These are phyloP conservation scores for Trichomonascus vanleenenianus DNA, from an alignment of 805 yeast genomes.

Conservation along the genomic window DNA sequence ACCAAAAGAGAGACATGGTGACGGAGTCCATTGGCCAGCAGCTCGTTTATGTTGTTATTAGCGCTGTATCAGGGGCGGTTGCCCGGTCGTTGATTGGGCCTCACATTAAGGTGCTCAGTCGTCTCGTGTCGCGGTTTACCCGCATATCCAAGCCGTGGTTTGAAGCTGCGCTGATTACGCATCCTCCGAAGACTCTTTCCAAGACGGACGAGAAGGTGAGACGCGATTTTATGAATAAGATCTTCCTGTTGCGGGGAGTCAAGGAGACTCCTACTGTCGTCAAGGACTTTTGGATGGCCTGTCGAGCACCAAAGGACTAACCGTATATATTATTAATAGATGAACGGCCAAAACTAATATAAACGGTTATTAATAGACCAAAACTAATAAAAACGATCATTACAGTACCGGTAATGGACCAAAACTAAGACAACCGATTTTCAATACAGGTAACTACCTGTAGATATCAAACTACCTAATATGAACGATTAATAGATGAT, in stretches of 20 bases:
- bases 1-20: slow-evolving; percentile 6
- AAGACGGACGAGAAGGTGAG: slow-evolving; percentile 8
- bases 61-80: slow-evolving; percentile 34
- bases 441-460: too few species aligned
- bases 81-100: slow-evolving; percentile 38
- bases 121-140: slow-evolving; percentile 14
- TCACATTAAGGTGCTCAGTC: slow-evolving; percentile 33
- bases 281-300: slow-evolving; percentile 27
- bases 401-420: too few species aligned
- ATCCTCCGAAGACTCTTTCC: slow-evolving; percentile 10
- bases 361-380: background rate
- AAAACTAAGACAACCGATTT: too few species aligned
- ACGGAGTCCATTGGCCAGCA: slow-evolving; percentile 27
- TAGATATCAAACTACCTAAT: too few species aligned
- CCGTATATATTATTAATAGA: background rate
- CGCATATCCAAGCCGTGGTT: slow-evolving; percentile 17
- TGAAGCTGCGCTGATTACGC: slow-evolving; percentile 9
- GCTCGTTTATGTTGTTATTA: slow-evolving; percentile 32
- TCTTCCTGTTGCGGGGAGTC: slow-evolving; percentile 26
- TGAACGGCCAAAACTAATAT: background rate
- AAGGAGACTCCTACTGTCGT: slow-evolving; percentile 22
- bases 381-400: too few species aligned
- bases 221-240: slow-evolving; percentile 22
- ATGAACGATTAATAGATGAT: too few species aligned
- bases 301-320: slow-evolving; percentile 26